phyloP scores from a whole-genome alignment of 208 protist genomes.

The Leishmania tropica region DNA sequence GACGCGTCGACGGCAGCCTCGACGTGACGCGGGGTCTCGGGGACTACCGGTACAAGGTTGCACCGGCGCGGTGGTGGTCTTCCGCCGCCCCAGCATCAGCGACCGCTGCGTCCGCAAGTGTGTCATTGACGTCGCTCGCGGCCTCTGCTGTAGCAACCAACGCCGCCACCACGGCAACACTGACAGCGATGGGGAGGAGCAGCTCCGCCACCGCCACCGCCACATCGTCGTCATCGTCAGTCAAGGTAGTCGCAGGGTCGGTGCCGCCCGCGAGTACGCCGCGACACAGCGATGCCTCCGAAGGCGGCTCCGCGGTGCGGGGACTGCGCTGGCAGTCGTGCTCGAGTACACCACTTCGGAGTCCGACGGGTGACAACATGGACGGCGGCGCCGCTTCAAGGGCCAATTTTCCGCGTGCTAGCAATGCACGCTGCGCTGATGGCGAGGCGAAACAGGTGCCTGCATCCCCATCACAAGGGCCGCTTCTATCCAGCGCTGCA shows the following conservation, averaged over 20 bases:
- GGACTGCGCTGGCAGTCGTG: conserved; percentile 16
- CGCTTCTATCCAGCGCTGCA: neutral
- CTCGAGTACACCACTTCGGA: conserved; percentile 8
- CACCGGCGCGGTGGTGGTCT: conserved; percentile 51
- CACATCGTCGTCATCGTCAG: neutral
- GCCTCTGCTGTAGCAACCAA: neutral
- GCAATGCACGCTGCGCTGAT: neutral
- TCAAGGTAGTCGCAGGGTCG: neutral
- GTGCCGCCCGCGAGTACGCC: neutral
- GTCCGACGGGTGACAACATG: neutral
- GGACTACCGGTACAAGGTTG: conserved; percentile 57
- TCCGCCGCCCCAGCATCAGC: neutral
- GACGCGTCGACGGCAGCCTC: conserved; percentile 59
- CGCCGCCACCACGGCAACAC: neutral
- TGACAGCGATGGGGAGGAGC: neutral
- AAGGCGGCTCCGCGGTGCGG: neutral
- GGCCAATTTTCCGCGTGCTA: no score
- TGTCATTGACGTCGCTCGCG: neutral
- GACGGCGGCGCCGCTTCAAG: neutral
- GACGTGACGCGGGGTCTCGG: conserved; percentile 78
- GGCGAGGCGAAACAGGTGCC: neutral
- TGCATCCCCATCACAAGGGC: neutral
- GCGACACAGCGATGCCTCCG: neutral
- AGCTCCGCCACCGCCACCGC: neutral
- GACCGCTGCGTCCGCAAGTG: neutral